A percentile compares a stretch with the other conserved stretches of the same genome.
phyloP scores from a whole-genome alignment of 2,329 filamentous ascomycete genomes.

The Xylariaceae sp. region DNA sequence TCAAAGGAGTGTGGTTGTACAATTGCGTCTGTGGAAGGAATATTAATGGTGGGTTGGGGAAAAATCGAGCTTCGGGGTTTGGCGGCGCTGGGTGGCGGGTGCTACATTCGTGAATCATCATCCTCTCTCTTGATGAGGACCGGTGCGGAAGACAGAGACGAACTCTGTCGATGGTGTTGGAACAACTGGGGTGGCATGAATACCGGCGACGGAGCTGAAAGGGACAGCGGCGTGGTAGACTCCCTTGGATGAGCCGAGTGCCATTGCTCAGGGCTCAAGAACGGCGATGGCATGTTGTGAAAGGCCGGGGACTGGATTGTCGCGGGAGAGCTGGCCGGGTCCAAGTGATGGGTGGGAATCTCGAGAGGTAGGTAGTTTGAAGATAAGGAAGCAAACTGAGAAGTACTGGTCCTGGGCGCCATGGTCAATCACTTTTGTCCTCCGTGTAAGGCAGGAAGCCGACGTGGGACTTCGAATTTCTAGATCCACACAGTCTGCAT shows the following conservation, averaged over 20 bases:
- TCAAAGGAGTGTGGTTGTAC: constrained; percentile 33
- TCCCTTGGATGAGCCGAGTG: constrained; percentile 34
- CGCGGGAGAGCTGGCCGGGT: constrained; percentile 13
- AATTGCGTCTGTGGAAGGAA: constrained; percentile 28
- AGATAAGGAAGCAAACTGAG: constrained; percentile 30
- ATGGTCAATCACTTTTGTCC: constrained; percentile 51
- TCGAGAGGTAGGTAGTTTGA: constrained; percentile 41
- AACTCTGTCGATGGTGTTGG: constrained; percentile 31
- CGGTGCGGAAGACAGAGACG: constrained; percentile 29
- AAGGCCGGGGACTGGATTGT: constrained; percentile 32
- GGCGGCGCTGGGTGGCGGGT: constrained; percentile 1
- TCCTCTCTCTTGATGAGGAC: constrained; percentile 33
- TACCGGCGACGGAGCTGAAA: constrained; percentile 29
- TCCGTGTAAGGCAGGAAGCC: constrained; percentile 33
- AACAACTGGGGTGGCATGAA: constrained; percentile 32
- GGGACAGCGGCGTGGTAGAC: constrained; percentile 31
- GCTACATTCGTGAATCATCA: constrained; percentile 16
- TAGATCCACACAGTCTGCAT: constrained; percentile 60
- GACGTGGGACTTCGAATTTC: constrained; percentile 35
- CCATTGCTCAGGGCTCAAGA: constrained; percentile 39
- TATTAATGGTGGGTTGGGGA: constrained; percentile 21
- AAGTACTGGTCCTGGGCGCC: constrained; percentile 43
- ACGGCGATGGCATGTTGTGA: constrained; percentile 39
- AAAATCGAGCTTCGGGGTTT: constrained; percentile 12
- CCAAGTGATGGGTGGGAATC: constrained; percentile 28